Evolutionary conservation across 805 yeast species (phyloP).

Genomic region (Metschnikowia colocasiae): DNA sequence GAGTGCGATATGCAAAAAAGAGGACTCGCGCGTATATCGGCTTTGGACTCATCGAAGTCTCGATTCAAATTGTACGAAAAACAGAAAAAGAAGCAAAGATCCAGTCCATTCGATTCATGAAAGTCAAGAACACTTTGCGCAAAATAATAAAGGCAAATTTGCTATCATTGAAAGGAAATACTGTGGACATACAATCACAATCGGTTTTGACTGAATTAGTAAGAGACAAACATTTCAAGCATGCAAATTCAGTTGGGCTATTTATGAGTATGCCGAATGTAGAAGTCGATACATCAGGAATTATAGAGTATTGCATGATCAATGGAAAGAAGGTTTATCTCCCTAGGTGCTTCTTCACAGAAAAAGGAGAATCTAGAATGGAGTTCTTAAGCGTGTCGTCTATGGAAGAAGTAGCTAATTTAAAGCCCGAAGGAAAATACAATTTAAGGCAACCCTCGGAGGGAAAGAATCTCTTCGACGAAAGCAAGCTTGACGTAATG

Average conservation of each 20-base stretch:
- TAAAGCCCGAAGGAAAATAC: constrained; percentile 68
- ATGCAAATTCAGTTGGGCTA: constrained; percentile 53
- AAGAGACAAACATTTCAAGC: constrained; percentile 33
- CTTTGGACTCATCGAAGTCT: background rate
- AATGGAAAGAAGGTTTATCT: constrained; percentile 51
- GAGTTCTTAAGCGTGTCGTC: constrained; percentile 52
- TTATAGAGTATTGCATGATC: constrained; percentile 52
- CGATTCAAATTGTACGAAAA: background rate
- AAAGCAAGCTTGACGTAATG: constrained; percentile 56
- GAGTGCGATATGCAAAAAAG: background rate
- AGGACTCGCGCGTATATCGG: background rate
- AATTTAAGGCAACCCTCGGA: constrained; percentile 61
- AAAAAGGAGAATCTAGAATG: constrained; percentile 38
- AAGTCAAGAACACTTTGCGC: constrained; percentile 27
- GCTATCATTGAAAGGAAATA: constrained; percentile 13
- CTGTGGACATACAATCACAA: constrained; percentile 25
- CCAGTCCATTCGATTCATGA: background rate
- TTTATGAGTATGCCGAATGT: constrained; percentile 73
- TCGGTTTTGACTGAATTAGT: constrained; percentile 20
- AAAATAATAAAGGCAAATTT: constrained; percentile 23
- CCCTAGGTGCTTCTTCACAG: constrained; percentile 47
- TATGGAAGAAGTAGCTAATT: constrained; percentile 37
- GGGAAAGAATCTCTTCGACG: constrained; percentile 26
- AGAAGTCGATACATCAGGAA: constrained; percentile 59
- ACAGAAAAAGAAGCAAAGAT: background rate